phyloP scores from a whole-genome alignment of 1,284 basidiomycete genomes.

The Irpex sp. region DNA sequence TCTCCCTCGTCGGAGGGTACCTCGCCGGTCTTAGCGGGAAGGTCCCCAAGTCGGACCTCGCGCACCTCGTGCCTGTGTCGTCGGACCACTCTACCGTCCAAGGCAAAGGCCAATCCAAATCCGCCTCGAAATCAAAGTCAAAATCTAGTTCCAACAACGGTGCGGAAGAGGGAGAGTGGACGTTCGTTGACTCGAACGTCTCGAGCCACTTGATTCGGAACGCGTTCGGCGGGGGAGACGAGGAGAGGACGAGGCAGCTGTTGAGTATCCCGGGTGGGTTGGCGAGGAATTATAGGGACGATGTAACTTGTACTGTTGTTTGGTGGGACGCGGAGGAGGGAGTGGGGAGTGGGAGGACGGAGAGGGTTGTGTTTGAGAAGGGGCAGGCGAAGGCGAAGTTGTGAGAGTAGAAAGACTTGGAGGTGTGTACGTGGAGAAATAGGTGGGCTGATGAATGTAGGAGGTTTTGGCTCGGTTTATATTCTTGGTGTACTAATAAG shows the following conservation, averaged over 20 bases:
- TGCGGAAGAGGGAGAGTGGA: conserved; percentile 74
- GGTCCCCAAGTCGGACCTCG: conserved; percentile 55
- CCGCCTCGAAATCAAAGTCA: conserved; percentile 19
- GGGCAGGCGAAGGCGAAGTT: conserved; percentile 36
- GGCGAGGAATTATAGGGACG: conserved; percentile 80
- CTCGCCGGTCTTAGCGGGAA: conserved; percentile 69
- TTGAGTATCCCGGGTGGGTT: conserved; percentile 86
- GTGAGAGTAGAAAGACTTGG: no score
- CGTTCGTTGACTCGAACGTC: conserved; percentile 84
- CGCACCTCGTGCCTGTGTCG: conserved; percentile 49
- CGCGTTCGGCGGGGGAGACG: conserved; percentile 86
- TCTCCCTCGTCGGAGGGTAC: conserved; percentile 85
- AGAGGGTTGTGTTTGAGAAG: conserved; percentile 14
- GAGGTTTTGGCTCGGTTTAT: no score
- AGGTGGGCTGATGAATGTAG: no score
- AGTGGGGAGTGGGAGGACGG: conserved; percentile 31
- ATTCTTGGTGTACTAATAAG: neutral
- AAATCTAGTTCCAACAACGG: no score
- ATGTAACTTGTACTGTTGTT: conserved; percentile 87
- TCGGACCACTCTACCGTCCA: conserved; percentile 53
- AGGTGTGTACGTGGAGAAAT: no score
- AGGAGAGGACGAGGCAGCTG: conserved; percentile 59
- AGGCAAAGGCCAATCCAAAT: conserved; percentile 53
- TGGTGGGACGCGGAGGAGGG: conserved; percentile 66
- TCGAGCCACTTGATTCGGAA: conserved; percentile 93